phyloP scores from a whole-genome alignment of 1,284 basidiomycete genomes.

The Trichosporon asahii region DNA sequence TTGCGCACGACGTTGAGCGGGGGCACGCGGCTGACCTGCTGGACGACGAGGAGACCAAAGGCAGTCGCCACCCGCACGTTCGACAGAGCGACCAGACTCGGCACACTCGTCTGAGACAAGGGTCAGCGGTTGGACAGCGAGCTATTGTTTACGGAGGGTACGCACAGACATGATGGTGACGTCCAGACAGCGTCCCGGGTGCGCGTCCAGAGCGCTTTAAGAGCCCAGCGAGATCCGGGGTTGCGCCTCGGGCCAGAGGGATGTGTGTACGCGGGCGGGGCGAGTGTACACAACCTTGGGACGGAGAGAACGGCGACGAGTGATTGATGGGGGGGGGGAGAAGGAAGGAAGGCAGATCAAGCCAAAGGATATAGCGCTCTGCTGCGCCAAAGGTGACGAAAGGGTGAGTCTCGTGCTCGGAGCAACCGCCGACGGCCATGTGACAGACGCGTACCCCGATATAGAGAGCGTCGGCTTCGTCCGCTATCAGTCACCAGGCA shows the following conservation, averaged over 20 bases:
- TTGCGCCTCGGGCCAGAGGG: not conserved
- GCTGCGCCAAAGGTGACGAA: not conserved
- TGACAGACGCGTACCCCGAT: not conserved
- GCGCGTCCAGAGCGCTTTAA: not conserved
- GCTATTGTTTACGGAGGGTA: conserved; percentile 2
- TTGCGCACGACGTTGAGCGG: conserved; percentile 27
- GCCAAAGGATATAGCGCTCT: not conserved
- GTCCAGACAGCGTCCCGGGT: not conserved
- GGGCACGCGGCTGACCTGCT: conserved; percentile 17
- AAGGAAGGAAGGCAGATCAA: not conserved
- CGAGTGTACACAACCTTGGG: not conserved
- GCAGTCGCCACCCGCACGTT: not conserved
- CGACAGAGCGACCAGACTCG: not conserved
- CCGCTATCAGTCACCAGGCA: not conserved
- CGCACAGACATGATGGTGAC: conserved; percentile 16
- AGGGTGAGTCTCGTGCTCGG: conserved; percentile 5
- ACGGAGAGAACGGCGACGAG: not conserved
- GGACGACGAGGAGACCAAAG: not conserved
- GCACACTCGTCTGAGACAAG: not conserved
- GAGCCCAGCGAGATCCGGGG: not conserved
- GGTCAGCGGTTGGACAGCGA: not conserved
- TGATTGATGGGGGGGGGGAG: not conserved
- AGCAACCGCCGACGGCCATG: not conserved
- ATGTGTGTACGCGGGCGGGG: not conserved
- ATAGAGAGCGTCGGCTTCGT: not conserved